Evolutionary conservation across 2,329 filamentous ascomycete species (phyloP).

Genomic region (Fusarium foetens): DNA sequence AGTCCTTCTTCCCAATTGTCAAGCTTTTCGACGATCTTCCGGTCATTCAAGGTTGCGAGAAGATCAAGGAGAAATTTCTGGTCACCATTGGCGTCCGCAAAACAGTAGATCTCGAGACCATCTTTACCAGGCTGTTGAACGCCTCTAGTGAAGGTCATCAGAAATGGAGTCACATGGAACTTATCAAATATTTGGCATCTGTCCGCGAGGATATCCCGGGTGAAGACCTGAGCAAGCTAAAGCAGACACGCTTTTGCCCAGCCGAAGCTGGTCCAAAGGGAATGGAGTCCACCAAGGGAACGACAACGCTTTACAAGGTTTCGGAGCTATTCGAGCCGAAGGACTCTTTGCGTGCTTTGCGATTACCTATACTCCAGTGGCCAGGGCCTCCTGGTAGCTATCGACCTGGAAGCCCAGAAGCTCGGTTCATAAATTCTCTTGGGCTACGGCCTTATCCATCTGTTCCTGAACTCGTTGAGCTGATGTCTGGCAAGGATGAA

Average conservation of each 20-base stretch:
- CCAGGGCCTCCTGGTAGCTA: conserved; percentile 73
- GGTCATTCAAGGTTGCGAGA: conserved; percentile 77
- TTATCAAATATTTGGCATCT: conserved; percentile 93
- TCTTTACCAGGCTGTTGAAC: conserved; percentile 85
- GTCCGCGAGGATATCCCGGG: conserved; percentile 88
- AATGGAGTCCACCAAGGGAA: conserved; percentile 63
- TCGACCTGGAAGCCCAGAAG: conserved; percentile 74
- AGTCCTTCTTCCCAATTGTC: conserved; percentile 93
- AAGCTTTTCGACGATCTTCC: conserved; percentile 95
- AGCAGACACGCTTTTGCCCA: conserved; percentile 82
- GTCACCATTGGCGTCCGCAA: conserved; percentile 87
- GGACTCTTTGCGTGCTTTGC: conserved; percentile 73
- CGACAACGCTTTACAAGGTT: conserved; percentile 71
- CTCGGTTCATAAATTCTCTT: conserved; percentile 75
- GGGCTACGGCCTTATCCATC: conserved; percentile 79
- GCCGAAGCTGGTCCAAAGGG: conserved; percentile 72
- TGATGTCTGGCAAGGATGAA: conserved; percentile 74
- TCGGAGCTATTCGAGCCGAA: conserved; percentile 86
- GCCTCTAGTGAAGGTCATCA: conserved; percentile 65
- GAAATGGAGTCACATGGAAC: conserved; percentile 91
- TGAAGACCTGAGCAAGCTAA: conserved; percentile 82
- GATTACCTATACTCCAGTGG: conserved; percentile 84
- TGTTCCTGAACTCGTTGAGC: conserved; percentile 77
- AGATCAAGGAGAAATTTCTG: conserved; percentile 91
- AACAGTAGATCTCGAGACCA: conserved; percentile 92